Evolutionary conservation across 2,329 filamentous ascomycete species (phyloP), one percentile per base, ranked within the genome.

Genomic region (Fusarium marasasianum): DNA sequence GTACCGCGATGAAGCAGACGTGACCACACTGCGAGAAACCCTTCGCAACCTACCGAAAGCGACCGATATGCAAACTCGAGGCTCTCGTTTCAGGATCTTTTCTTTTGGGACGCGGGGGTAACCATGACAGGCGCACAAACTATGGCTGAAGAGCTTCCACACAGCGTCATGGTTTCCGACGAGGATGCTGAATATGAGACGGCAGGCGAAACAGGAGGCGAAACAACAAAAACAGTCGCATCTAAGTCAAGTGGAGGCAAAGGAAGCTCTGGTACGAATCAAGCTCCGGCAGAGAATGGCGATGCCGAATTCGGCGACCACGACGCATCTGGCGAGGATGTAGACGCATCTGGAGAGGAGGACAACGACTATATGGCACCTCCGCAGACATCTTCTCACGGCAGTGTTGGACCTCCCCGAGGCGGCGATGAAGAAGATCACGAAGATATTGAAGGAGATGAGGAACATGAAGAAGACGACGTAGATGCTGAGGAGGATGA

Each of bases 71-170:
- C 79, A 69, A 73, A 67, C 33, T 63, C 50, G 59, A 75, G 60
- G 57, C 47, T 57, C 45, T 63, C 40, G 59, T 60, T 45, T 67
- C 63, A 63, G 64, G 58, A 53, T 31, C 55, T 68, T 61, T 66
- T 65, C 73, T 73, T 69, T 71, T 66, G 67, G 70, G 73, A 77
- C 74, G 76, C 74, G 76, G 72, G 72, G 72, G 75, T 76, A 75
- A 81, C 73, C 53, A 89, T 89, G 86, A 81, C 85, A 59, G 88
- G 85, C 76, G 84, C 86, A 63, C 87, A 88, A 76, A 82, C 86
- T 56, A 89, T 88, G 82, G 86, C 90, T 78, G 88, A 90, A 67
- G 87, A 90, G 79, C 83, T 89, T 64, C 88, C 89, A 76, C 87
- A 88, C 76, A 89, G 87, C 79, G 86, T 85, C 48, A 82, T 87